These are phyloP conservation scores for Melanomma pulvis-pyrius DNA, from an alignment of 495 filamentous ascomycete species.

Conservation along the genomic window DNA sequence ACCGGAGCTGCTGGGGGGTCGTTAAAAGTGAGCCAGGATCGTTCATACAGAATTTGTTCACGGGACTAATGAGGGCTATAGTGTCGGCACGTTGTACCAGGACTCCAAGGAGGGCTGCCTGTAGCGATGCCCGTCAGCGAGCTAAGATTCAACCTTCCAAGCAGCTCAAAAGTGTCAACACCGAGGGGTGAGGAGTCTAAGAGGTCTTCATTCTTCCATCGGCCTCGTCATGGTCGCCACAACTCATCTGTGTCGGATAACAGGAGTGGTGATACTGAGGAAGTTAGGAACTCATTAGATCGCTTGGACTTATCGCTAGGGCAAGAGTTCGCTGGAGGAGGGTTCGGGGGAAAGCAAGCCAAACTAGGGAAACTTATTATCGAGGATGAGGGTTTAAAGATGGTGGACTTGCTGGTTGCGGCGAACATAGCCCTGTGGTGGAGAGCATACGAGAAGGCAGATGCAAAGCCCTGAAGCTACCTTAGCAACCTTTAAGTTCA, in stretches of 20 bases:
- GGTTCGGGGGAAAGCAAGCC: conserved; percentile 78
- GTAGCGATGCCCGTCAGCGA: conserved; percentile 69
- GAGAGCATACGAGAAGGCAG: conserved; percentile 74
- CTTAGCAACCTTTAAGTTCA: background rate
- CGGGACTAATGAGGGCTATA: conserved; percentile 32
- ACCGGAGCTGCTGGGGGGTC: conserved; percentile 72
- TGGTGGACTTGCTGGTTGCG: conserved; percentile 90
- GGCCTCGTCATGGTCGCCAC: conserved; percentile 28
- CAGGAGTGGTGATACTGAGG: conserved; percentile 11
- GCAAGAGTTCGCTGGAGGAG: conserved; percentile 77
- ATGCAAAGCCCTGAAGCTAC: conserved; percentile 3
- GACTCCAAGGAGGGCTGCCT: conserved; percentile 39
- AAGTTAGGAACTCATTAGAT: conserved; percentile 38
- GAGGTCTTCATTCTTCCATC: conserved; percentile 34
- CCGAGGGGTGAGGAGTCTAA: conserved; percentile 32
- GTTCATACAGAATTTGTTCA: background rate
- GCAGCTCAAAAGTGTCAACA: conserved; percentile 26
- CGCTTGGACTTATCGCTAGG: conserved; percentile 73
- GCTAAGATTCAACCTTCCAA: conserved; percentile 72
- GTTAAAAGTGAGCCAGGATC: conserved; percentile 51
- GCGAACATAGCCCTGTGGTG: conserved; percentile 93
- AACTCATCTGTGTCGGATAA: conserved; percentile 32
- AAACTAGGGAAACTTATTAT: conserved; percentile 94
- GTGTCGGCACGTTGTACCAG: conserved; percentile 69
- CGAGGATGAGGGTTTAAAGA: conserved; percentile 88